Evolutionary conservation across 2,329 filamentous ascomycete genomes (phyloP), one percentile per base, ranked within the genome.

Genomic region (Coccinonectria pachysandricola): DNA sequence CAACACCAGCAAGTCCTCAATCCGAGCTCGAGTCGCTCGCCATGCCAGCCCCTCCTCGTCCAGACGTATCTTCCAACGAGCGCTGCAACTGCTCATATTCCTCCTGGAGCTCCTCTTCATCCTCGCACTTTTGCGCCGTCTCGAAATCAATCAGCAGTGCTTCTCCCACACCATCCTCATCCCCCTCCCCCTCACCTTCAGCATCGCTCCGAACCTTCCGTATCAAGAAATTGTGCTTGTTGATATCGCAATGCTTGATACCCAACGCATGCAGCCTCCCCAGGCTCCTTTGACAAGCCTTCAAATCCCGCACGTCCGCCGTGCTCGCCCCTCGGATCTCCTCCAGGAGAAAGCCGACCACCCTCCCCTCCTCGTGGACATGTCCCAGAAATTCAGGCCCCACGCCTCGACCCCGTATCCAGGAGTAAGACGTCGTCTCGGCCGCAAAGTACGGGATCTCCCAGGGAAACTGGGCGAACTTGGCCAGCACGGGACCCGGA

Each of bases 141-240:
- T 54, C 51, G 30, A 54, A 53, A 29, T 54, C 51, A 10, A 53
- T 34, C 15, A 54, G 27, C 11, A 46, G 35, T 15, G 43, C 49
- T 9, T 42, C 37, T n/a, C n/a, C n/a, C n/a, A n/a, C n/a, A n/a
- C n/a, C n/a, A n/a, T n/a, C n/a, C n/a, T n/a, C n/a, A n/a, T n/a
- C n/a, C n/a, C n/a, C n/a, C n/a, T n/a, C n/a, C n/a, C n/a, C n/a
- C n/a, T n/a, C n/a, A n/a, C n/a, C n/a, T 4, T 42, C 32, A 7
- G 40, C 31, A 15, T 35, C 28, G 11, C 26, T 21, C 7, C 37
- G n/a, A n/a, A n/a, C 37, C 6, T 36, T 37, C 10, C 40, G 37
- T 14, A 54, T 43, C 8, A 54, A 35, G 23, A 55, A 53, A 26
- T 54, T 54, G 29, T 49, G 38, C 33, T 46, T 54, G 39, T 53